phyloP scores from a whole-genome alignment of 441 rosid species.

The Breynia disticha region DNA sequence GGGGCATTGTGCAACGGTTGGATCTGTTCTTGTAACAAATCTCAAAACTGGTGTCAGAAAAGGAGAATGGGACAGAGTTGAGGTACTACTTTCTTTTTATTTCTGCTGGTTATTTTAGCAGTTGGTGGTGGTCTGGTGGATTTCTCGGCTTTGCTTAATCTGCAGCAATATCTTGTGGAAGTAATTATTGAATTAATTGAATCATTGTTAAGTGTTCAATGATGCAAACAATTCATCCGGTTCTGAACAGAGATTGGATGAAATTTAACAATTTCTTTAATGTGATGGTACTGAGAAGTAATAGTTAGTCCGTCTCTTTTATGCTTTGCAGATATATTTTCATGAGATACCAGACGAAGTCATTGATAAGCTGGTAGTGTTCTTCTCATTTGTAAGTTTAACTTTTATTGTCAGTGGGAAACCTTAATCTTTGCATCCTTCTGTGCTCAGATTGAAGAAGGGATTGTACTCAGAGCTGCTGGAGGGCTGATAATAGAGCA shows the following conservation, averaged over 20 bases:
- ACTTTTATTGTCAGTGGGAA: background rate
- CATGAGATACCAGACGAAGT: constrained; percentile 70
- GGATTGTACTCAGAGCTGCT: constrained; percentile 63
- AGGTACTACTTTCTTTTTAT: constrained; percentile 32
- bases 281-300: background rate
- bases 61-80: constrained; percentile 75
- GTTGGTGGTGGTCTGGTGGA: background rate
- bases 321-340: constrained; percentile 63
- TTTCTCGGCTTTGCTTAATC: background rate
- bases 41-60: constrained; percentile 57
- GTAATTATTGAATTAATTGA: background rate
- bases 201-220: background rate
- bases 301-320: constrained; percentile 8
- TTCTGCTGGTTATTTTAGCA: background rate
- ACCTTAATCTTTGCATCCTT: constrained; percentile 1
- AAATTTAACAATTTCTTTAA: background rate
- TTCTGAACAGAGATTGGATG: background rate
- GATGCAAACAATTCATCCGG: background rate
- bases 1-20: constrained; percentile 67
- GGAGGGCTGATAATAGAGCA: constrained; percentile 79
- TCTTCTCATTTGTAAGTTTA: background rate
- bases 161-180: background rate
- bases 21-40: constrained; percentile 76
- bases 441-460: constrained; percentile 61
- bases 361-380: constrained; percentile 68